These are phyloP conservation scores for Pseudocercospora cruenta DNA, from an alignment of 2,329 filamentous ascomycete genomes.

Conservation along the genomic window DNA sequence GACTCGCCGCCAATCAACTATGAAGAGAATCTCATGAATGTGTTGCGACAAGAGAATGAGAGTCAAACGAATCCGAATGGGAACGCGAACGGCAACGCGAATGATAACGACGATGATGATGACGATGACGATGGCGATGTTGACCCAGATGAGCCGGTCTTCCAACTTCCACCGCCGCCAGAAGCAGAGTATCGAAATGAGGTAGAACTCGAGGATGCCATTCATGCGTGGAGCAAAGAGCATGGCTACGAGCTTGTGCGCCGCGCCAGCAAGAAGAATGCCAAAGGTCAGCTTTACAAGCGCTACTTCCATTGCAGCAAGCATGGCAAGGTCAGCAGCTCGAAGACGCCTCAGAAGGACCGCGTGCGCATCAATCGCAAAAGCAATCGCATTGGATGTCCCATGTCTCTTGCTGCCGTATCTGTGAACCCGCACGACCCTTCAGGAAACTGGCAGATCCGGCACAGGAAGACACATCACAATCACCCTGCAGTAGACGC, in stretches of 20 bases:
- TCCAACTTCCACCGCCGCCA: conserved; percentile 38
- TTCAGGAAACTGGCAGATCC: conserved; percentile 38
- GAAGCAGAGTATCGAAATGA: conserved; percentile 34
- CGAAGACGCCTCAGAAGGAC: conserved; percentile 31
- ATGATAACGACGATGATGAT: conserved; percentile 30
- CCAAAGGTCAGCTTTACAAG: conserved; percentile 38
- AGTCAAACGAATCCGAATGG: not conserved
- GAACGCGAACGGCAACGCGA: conserved; percentile 3
- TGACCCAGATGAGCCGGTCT: conserved; percentile 33
- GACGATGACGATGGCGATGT: conserved; percentile 31
- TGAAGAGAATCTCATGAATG: conserved; percentile 33
- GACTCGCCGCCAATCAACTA: conserved; percentile 27
- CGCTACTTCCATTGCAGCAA: conserved; percentile 41
- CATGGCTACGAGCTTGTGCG: conserved; percentile 41
- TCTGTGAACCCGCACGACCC: conserved; percentile 37
- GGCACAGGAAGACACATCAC: conserved; percentile 39
- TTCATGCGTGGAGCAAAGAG: conserved; percentile 39
- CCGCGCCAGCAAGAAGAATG: conserved; percentile 40
- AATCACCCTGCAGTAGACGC: conserved; percentile 39
- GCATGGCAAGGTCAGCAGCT: conserved; percentile 35
- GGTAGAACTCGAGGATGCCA: conserved; percentile 36
- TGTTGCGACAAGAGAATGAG: conserved; percentile 27
- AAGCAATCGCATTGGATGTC: conserved; percentile 37
- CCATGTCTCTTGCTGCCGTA: conserved; percentile 39
- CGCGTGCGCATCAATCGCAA: conserved; percentile 35